phyloP scores from a whole-genome alignment of 371 early-diverging fungal genomes.

The Fennellomyces sp. region DNA sequence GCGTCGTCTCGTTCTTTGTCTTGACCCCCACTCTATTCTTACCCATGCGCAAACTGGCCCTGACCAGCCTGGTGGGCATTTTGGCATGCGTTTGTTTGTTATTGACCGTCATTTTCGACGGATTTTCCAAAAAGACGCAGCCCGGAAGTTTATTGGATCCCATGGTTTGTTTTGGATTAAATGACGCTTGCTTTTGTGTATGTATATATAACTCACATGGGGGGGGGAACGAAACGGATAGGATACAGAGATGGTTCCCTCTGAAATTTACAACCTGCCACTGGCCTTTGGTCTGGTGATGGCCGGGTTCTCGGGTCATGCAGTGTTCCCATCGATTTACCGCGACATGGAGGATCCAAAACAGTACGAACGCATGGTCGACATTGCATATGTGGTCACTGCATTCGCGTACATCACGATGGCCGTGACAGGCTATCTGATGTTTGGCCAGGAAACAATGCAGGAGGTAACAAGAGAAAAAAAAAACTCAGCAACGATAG shows the following conservation, averaged over 20 bases:
- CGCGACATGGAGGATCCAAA: conserved; percentile 61
- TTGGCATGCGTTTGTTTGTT: conserved; percentile 34
- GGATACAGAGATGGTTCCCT: conserved; percentile 27
- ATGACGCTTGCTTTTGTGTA: background rate
- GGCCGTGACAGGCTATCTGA: conserved; percentile 63
- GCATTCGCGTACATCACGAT: conserved; percentile 50
- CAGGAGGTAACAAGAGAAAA: conserved; percentile 44
- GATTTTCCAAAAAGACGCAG: conserved; percentile 33
- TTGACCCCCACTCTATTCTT: conserved; percentile 37
- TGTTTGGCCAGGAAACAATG: conserved; percentile 67
- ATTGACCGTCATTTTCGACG: conserved; percentile 39
- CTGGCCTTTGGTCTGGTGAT: conserved; percentile 34
- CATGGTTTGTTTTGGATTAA: too few species aligned
- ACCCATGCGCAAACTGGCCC: conserved; percentile 44
- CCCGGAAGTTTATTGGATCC: conserved; percentile 64
- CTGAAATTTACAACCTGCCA: conserved; percentile 21
- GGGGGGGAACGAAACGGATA: conserved; percentile 5
- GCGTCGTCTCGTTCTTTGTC: conserved; percentile 23
- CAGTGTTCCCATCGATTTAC: conserved; percentile 66
- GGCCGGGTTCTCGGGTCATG: conserved; percentile 58
- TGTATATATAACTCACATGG: too few species aligned
- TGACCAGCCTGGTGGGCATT: conserved; percentile 50
- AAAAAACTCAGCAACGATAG: background rate
- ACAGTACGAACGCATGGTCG: conserved; percentile 53
- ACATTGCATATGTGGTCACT: conserved; percentile 55